Percentiles rank a stretch among this genome's conserved stretches.
phyloP scores from a whole-genome alignment of 2,329 filamentous ascomycete species.

The Colletotrichum sansevieriae region DNA sequence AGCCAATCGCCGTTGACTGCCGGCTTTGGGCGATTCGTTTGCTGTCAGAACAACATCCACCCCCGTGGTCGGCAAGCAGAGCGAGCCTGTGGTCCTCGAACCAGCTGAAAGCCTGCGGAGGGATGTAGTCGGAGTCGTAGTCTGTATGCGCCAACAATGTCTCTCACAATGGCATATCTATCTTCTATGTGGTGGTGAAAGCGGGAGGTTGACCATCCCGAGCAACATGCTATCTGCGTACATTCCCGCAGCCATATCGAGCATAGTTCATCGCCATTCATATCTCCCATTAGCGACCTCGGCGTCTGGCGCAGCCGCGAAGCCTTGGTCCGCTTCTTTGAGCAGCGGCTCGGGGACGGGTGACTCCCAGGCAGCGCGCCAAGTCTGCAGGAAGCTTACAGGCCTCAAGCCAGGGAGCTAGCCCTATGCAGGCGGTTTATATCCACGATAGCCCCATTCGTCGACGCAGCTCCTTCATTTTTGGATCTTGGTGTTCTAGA shows the following conservation, averaged over 20 bases:
- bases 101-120: too few relatives aligned
- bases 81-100: too few relatives aligned
- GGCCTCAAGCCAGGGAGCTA: not conserved
- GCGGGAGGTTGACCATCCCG: too few relatives aligned
- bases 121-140: too few relatives aligned
- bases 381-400: slow-evolving; percentile 16
- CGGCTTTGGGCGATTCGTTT: too few relatives aligned
- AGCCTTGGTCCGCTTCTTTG: not conserved
- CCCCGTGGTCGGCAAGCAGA: too few relatives aligned
- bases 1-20: too few relatives aligned
- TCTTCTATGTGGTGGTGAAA: too few relatives aligned
- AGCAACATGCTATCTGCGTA: slow-evolving; percentile 7
- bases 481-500: not conserved
- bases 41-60: too few relatives aligned
- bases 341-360: not conserved
- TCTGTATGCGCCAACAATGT: too few relatives aligned
- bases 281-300: not conserved
- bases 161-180: too few relatives aligned
- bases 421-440: slow-evolving; percentile 26
- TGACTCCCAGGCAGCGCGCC: not conserved
- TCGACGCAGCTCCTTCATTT: not conserved
- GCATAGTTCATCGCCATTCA: not conserved
- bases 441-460: slow-evolving; percentile 33
- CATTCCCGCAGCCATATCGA: slow-evolving; percentile 2
- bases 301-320: slow-evolving; percentile 2